Conservation (phyloP, 176 grass and related monocot species). For the Secale cereale region DNA sequence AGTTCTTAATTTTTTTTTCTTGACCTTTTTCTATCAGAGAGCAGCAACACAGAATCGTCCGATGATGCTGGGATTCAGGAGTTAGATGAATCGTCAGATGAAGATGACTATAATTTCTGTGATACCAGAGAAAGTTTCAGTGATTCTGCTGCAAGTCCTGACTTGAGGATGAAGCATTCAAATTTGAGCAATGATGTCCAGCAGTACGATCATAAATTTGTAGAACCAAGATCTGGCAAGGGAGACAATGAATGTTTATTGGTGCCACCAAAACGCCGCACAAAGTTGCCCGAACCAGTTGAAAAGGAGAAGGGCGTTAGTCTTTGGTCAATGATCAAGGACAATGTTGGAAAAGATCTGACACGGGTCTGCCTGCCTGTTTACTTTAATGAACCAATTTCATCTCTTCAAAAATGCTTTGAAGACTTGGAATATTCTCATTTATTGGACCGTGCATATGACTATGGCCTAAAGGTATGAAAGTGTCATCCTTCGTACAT, state of each 20-base stretch:
- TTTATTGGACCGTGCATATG: conserved; percentile 50
- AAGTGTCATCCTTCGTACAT: conserved; percentile 9
- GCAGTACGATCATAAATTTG: background rate
- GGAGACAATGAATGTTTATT: background rate
- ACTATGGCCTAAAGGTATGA: conserved; percentile 39
- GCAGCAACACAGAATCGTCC: conserved; percentile 73
- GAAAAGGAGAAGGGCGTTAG: conserved; percentile 47
- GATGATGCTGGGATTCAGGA: conserved; percentile 59
- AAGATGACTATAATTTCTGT: conserved; percentile 51
- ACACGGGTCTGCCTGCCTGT: conserved; percentile 51
- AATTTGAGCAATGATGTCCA: background rate
- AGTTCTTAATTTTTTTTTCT: background rate
- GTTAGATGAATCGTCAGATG: conserved; percentile 48
- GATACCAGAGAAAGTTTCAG: conserved; percentile 60
- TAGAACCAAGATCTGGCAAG: conserved; percentile 3
- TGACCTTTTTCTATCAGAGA: conserved; percentile 38
- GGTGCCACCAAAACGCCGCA: background rate
- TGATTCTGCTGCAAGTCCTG: conserved; percentile 31
- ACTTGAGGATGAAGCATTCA: conserved; percentile 2
- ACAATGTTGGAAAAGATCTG: conserved; percentile 63
- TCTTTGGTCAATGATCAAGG: conserved; percentile 67
- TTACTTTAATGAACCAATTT: conserved; percentile 63
- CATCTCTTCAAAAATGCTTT: conserved; percentile 67
- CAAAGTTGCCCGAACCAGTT: conserved; percentile 39
- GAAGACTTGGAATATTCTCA: conserved; percentile 64